Evolutionary conservation across 2,329 filamentous ascomycete species (phyloP).

Genomic region (Pseudogymnoascus sp.): DNA sequence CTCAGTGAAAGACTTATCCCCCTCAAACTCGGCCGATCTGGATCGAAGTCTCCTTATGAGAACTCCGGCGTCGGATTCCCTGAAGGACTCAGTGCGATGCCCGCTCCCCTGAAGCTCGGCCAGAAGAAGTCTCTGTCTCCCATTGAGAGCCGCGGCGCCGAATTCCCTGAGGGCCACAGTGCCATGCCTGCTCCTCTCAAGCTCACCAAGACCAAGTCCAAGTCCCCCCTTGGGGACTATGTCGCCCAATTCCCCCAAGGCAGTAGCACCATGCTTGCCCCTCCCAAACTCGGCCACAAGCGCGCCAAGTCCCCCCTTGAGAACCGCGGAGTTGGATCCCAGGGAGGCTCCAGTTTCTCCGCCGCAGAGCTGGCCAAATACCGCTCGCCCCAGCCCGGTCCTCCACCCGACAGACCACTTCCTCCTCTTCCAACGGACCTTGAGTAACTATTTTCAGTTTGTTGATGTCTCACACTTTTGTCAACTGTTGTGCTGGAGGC

Average conservation of each 20-base stretch:
- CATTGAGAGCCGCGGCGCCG: not conserved
- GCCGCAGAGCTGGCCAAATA: too few species aligned
- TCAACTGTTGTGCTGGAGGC: slow-evolving; percentile 1
- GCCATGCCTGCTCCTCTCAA: not conserved
- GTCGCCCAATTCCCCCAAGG: not conserved
- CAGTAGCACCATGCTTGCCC: not conserved
- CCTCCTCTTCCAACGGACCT: not conserved
- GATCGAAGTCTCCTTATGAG: not conserved
- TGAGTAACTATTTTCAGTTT: not conserved
- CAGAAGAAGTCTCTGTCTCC: not conserved
- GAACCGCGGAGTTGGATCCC: not conserved
- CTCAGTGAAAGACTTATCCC: too few species aligned
- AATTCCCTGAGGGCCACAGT: not conserved
- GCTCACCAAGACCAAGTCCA: not conserved
- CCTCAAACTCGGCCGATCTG: not conserved
- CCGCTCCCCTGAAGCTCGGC: not conserved
- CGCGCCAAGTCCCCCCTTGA: not conserved
- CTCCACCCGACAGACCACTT: not conserved
- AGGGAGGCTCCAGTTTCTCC: not conserved
- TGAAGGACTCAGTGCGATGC: not conserved
- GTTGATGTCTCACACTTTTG: not conserved
- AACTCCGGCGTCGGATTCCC: not conserved
- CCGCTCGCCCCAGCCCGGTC: not conserved
- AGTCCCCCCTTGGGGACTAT: not conserved
- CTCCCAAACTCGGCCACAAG: not conserved